These are phyloP conservation scores for Daldinia eschscholtzii DNA, from an alignment of 2,329 filamentous ascomycete genomes.

Conservation along the genomic window DNA sequence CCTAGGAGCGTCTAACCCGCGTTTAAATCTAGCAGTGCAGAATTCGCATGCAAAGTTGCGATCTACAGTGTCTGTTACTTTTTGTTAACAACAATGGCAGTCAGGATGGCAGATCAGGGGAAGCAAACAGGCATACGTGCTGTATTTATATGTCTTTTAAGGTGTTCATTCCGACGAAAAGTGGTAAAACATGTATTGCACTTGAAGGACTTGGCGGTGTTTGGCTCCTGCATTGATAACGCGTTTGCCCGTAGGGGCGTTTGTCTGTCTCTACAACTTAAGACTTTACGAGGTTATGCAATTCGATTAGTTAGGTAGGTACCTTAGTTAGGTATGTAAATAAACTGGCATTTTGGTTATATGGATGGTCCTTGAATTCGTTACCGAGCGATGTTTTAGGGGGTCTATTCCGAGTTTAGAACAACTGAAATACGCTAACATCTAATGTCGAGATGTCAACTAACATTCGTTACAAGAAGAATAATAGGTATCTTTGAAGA, in stretches of 20 bases:
- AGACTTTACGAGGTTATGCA: background rate
- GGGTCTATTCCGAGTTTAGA: background rate
- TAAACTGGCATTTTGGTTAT: background rate
- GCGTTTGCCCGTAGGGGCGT: background rate
- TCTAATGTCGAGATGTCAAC: background rate
- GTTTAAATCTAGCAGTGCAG: slow-evolving; percentile 5
- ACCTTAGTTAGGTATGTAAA: no score
- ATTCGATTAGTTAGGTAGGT: background rate
- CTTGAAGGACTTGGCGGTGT: background rate
- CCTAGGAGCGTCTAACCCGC: background rate
- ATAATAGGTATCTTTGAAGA: background rate
- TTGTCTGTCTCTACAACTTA: background rate
- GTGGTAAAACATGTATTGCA: slow-evolving; percentile 1
- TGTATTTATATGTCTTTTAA: slow-evolving; percentile 1
- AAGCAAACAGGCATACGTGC: background rate
- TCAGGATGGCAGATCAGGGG: background rate
- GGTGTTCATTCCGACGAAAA: slow-evolving; percentile 5
- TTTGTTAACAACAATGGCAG: background rate
- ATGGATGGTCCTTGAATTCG: background rate
- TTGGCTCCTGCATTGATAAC: background rate
- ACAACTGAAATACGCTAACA: background rate
- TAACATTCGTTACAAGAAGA: background rate
- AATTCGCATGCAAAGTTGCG: slow-evolving; percentile 11
- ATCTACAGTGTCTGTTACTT: slow-evolving; percentile 4
- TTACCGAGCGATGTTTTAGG: background rate